Evolutionary conservation across 2,329 filamentous ascomycete genomes (phyloP).

Genomic region (Diaporthe sp.): DNA sequence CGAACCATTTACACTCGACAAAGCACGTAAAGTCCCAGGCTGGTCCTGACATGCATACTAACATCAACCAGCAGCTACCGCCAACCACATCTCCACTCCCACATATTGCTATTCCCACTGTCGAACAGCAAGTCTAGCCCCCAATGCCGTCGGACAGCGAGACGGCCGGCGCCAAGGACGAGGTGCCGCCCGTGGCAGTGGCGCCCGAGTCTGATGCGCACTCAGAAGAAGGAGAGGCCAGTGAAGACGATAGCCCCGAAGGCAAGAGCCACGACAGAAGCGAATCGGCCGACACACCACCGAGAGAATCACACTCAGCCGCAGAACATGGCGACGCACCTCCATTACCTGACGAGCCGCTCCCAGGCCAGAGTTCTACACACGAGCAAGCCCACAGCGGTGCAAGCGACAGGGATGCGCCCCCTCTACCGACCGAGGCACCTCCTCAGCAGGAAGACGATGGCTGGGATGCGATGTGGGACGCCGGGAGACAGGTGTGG

Average conservation of each 20-base stretch:
- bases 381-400: background rate
- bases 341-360: slow-evolving; percentile 38
- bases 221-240: slow-evolving; percentile 41
- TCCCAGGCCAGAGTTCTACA: background rate
- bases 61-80: slow-evolving; percentile 35
- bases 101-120: background rate
- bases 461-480: slow-evolving; percentile 88
- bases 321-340: slow-evolving; percentile 20
- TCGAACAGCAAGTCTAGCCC: background rate
- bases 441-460: slow-evolving; percentile 68
- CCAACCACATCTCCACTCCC: background rate
- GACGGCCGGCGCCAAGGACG: slow-evolving; percentile 19
- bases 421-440: slow-evolving; percentile 60
- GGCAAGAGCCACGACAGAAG: background rate
- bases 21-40: slow-evolving; percentile 38
- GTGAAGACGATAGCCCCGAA: slow-evolving; percentile 30
- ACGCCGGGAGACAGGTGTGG: slow-evolving; percentile 75
- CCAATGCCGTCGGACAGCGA: slow-evolving; percentile 41
- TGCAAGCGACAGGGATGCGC: slow-evolving; percentile 42
- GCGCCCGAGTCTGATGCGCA: slow-evolving; percentile 33
- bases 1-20: background rate
- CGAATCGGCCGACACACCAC: slow-evolving; percentile 2
- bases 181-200: slow-evolving; percentile 26
- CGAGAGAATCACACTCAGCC: background rate
- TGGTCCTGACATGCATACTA: slow-evolving; percentile 38